Conservation (phyloP, 176 grass and related monocot species). For the Paspalum notatum region DNA sequence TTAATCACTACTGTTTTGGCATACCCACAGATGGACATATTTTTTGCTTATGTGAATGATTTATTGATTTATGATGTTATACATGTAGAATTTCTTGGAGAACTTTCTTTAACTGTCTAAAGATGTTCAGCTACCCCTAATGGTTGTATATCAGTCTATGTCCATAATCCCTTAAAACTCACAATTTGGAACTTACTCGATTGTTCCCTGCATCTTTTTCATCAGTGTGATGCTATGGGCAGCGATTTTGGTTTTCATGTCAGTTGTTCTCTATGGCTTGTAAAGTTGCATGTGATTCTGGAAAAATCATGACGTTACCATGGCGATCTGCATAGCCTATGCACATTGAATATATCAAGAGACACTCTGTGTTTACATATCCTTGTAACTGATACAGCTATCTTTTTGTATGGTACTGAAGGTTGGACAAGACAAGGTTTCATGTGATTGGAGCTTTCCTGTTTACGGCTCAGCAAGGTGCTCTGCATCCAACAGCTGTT, state of each 20-base stretch:
- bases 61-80: not conserved
- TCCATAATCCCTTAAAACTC: not conserved
- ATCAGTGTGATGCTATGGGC: not conserved
- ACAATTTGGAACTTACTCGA: not conserved
- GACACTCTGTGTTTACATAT: not conserved
- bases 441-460: conserved; percentile 85
- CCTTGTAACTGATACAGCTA: conserved; percentile 15
- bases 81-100: not conserved
- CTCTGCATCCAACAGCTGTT: conserved; percentile 82
- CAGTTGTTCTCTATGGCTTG: not conserved
- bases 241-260: not conserved
- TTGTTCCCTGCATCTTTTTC: conserved; percentile 5
- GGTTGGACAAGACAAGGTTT: conserved; percentile 94
- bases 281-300: not conserved
- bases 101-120: not conserved
- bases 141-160: not conserved
- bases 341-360: not conserved
- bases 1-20: too few species aligned
- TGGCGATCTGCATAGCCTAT: not conserved
- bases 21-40: too few species aligned
- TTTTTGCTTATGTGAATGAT: too few species aligned
- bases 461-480: conserved; percentile 85
- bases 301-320: not conserved
- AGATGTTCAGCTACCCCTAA: not conserved
- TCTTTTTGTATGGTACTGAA: conserved; percentile 35